Evolutionary conservation across 2,329 filamentous ascomycete species (phyloP).

Genomic region (Stagonosporopsis tanaceti): DNA sequence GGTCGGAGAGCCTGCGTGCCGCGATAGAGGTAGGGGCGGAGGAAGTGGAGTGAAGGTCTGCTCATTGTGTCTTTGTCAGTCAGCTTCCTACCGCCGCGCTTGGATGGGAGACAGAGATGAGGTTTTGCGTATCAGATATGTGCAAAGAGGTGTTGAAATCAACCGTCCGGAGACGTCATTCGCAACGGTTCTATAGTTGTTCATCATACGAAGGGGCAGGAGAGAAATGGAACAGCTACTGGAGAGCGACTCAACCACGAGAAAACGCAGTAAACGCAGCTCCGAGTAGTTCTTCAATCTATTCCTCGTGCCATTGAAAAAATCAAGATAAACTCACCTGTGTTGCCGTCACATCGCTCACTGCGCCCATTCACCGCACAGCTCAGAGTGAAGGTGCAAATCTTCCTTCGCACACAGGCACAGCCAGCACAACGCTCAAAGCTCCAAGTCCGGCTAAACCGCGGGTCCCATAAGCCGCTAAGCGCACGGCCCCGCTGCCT

Average conservation of each 20-base stretch:
- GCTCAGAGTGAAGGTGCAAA: constrained; percentile 12
- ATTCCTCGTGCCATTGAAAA: too few species aligned
- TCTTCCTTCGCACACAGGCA: not conserved
- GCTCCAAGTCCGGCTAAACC: not conserved
- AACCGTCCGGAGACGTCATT: constrained; percentile 66
- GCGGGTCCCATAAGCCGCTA: not conserved
- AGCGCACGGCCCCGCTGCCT: too few species aligned
- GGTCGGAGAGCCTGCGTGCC: constrained; percentile 48
- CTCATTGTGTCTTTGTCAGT: constrained; percentile 55
- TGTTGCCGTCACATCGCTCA: constrained; percentile 15
- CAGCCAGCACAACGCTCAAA: not conserved
- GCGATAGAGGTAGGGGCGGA: constrained; percentile 64
- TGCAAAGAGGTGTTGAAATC: constrained; percentile 54
- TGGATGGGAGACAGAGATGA: not conserved
- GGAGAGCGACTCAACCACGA: not conserved
- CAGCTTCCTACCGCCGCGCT: constrained; percentile 37
- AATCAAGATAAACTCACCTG: constrained; percentile 18
- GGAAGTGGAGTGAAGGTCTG: constrained; percentile 57
- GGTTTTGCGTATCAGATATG: constrained; percentile 44
- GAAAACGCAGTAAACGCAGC: not conserved
- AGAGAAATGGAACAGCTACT: not conserved
- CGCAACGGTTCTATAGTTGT: constrained; percentile 70
- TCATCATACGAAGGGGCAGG: constrained; percentile 37
- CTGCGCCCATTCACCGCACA: not conserved
- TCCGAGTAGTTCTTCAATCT: too few species aligned